Percentiles rank a stretch among this genome's conserved stretches.
Evolutionary conservation across 1,284 basidiomycete genomes (phyloP).

Genomic region (Ceraceosorus guamensis): DNA sequence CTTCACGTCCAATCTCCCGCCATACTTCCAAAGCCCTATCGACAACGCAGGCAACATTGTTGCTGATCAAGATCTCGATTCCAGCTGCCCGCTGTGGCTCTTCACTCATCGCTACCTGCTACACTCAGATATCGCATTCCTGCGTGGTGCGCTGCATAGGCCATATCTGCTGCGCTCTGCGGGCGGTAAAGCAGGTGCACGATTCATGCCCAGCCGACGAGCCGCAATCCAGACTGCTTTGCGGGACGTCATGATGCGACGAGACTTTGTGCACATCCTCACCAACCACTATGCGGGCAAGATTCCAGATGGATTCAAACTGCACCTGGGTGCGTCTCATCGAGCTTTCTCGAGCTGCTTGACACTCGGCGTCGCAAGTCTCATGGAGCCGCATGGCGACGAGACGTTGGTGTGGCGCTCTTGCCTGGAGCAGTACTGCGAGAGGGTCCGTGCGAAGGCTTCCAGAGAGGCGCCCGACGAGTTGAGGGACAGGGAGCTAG

Average conservation of each 20-base stretch:
- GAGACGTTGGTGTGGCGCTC: slow-evolving; percentile 25
- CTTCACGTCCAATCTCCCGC: slow-evolving; percentile 22
- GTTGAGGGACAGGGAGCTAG: slow-evolving; percentile 32
- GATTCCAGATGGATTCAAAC: background rate
- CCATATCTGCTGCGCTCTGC: slow-evolving; percentile 33
- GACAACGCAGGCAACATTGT: slow-evolving; percentile 15
- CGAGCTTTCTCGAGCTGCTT: slow-evolving; percentile 32
- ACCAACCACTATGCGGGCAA: background rate
- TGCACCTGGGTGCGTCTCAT: background rate
- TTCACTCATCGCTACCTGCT: slow-evolving; percentile 35
- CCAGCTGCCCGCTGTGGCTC: slow-evolving; percentile 24
- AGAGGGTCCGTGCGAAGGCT: slow-evolving; percentile 8
- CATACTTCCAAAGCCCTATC: slow-evolving; percentile 25
- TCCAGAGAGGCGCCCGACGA: slow-evolving; percentile 19
- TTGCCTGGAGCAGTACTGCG: slow-evolving; percentile 23
- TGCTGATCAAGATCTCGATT: slow-evolving; percentile 28
- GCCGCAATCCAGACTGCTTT: slow-evolving; percentile 33
- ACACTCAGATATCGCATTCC: slow-evolving; percentile 37
- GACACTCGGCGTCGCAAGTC: slow-evolving; percentile 29
- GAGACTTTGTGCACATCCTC: slow-evolving; percentile 17
- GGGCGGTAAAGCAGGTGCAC: slow-evolving; percentile 11
- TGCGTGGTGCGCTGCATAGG: slow-evolving; percentile 30
- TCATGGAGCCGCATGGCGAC: slow-evolving; percentile 27
- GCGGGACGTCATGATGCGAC: slow-evolving; percentile 32
- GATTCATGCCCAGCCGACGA: slow-evolving; percentile 26